These are phyloP conservation scores for Tolypocladium ovalisporum DNA, from an alignment of 2,329 filamentous ascomycete genomes.

Conservation along the genomic window DNA sequence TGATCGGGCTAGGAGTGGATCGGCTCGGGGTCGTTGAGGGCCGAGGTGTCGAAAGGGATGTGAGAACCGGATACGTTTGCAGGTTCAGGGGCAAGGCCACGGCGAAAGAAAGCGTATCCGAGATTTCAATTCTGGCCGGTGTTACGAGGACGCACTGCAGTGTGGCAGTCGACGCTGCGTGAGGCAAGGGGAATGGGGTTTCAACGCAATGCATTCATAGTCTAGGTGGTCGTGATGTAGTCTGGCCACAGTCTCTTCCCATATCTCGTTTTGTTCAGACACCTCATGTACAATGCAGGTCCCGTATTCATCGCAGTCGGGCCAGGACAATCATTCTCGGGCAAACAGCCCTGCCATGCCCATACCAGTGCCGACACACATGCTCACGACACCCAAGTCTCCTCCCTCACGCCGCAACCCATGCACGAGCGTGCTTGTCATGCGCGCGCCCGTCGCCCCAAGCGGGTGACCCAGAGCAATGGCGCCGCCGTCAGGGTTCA, in stretches of 20 bases:
- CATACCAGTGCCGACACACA: slow-evolving; percentile 83
- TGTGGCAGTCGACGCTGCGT: neutral
- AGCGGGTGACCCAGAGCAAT: slow-evolving; percentile 91
- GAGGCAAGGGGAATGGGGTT: neutral
- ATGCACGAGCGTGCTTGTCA: slow-evolving; percentile 59
- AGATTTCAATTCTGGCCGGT: no score
- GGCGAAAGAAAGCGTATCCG: neutral
- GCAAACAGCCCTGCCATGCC: slow-evolving; percentile 62
- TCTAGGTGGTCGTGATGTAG: neutral
- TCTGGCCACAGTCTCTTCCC: neutral
- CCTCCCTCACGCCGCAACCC: slow-evolving; percentile 60
- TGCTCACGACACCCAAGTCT: slow-evolving; percentile 76
- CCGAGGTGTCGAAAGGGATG: slow-evolving; percentile 27
- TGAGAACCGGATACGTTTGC: slow-evolving; percentile 25
- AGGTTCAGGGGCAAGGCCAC: slow-evolving; percentile 9
- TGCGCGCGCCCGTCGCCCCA: slow-evolving; percentile 75
- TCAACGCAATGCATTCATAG: neutral
- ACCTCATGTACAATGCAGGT: neutral
- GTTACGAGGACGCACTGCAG: neutral
- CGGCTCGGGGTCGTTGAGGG: slow-evolving; percentile 31
- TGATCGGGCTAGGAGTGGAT: slow-evolving; percentile 23
- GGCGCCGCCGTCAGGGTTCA: slow-evolving; percentile 88
- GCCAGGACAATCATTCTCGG: slow-evolving; percentile 33
- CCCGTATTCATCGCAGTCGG: neutral
- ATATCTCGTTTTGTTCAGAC: neutral